A percentile compares a stretch with the other conserved stretches of the same genome.
Conservation (phyloP, 441 rosid genomes). For the Pelargonium cotyledonis region DNA sequence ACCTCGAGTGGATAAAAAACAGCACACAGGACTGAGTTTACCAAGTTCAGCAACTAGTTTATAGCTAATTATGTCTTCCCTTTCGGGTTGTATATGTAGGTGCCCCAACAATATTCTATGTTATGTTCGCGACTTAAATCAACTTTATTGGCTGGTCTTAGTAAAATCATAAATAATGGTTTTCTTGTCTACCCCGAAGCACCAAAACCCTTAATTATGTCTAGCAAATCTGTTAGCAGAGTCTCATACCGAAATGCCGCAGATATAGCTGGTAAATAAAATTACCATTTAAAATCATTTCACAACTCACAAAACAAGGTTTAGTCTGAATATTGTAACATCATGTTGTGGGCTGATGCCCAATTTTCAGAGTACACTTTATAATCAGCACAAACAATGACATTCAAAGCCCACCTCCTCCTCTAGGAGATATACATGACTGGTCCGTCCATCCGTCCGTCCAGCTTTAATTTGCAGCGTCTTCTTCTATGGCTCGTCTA, state of each 20-base stretch:
- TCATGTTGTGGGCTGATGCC: slow-evolving; percentile 19
- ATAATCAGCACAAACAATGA: slow-evolving; percentile 33
- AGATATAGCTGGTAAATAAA: too few species aligned
- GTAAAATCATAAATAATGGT: too few species aligned
- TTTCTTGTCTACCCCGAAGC: too few species aligned
- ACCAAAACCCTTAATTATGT: too few species aligned
- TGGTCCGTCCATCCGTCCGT: slow-evolving; percentile 7
- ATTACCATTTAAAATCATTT: slow-evolving; percentile 12
- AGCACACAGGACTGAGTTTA: slow-evolving; percentile 59
- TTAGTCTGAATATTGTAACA: slow-evolving; percentile 19
- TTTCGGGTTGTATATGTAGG: too few species aligned
- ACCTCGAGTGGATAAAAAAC: slow-evolving; percentile 79
- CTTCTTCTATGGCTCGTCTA: slow-evolving; percentile 57
- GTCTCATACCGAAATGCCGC: too few species aligned
- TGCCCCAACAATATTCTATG: too few species aligned
- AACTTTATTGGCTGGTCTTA: too few species aligned
- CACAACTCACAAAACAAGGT: slow-evolving; percentile 22
- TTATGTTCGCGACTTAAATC: too few species aligned
- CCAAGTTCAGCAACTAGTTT: too few species aligned
- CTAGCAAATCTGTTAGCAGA: too few species aligned
- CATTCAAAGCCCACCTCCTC: slow-evolving; percentile 74
- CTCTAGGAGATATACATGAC: slow-evolving; percentile 34
- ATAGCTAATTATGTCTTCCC: too few species aligned
- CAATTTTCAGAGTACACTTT: slow-evolving; percentile 23
- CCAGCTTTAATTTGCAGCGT: background rate